Conservation (phyloP, 2,329 filamentous ascomycete species). For the Phoma sp. region DNA sequence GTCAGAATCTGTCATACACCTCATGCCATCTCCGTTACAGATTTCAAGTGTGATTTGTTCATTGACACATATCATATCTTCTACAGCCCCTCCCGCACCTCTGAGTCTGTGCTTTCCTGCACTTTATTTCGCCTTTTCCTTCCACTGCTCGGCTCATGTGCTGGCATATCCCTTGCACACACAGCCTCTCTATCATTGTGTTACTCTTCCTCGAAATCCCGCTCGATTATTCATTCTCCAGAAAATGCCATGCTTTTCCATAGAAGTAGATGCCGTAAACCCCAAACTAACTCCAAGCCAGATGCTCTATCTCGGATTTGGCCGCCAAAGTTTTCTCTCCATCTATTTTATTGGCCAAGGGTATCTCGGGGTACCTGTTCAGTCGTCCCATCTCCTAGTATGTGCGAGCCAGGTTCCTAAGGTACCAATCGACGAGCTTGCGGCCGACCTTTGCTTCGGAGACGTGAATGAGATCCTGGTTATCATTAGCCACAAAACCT, state of each 20-base stretch:
- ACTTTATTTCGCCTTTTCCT: neutral
- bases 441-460: conserved; percentile 98
- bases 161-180: conserved; percentile 10
- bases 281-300: conserved; percentile 42
- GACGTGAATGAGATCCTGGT: conserved; percentile 92
- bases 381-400: conserved; percentile 64
- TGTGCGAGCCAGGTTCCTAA: conserved; percentile 92
- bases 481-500: conserved; percentile 26
- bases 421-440: conserved; percentile 98
- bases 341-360: conserved; percentile 10
- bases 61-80: conserved; percentile 21
- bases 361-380: conserved; percentile 9
- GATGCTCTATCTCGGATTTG: conserved; percentile 38
- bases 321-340: too few relatives aligned
- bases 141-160: conserved; percentile 20
- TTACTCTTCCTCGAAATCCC: neutral
- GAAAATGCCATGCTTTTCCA: conserved; percentile 25
- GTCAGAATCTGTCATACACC: too few relatives aligned
- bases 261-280: conserved; percentile 18
- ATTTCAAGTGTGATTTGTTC: conserved; percentile 11
- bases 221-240: conserved; percentile 17
- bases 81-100: conserved; percentile 17
- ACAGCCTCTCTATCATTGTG: conserved; percentile 19
- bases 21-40: too few relatives aligned
- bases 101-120: conserved; percentile 18